Percentiles rank a stretch among this genome's conserved stretches.
Evolutionary conservation across 2,329 filamentous ascomycete genomes (phyloP).

Genomic region (Talaromyces sp.): DNA sequence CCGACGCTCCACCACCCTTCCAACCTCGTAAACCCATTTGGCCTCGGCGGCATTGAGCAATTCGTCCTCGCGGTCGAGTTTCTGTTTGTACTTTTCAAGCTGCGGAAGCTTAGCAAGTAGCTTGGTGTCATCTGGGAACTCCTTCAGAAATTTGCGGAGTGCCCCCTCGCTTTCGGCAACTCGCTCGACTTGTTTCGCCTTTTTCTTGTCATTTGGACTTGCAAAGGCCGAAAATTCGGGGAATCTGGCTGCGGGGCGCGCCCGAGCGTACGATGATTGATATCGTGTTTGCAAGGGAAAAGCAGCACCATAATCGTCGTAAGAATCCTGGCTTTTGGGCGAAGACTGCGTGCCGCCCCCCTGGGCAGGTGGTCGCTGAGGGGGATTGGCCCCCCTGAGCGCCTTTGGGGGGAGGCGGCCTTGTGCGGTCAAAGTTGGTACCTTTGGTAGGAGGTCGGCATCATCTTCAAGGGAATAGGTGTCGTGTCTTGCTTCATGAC

Average conservation of each 20-base stretch:
- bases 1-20: background rate
- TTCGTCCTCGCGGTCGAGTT: background rate
- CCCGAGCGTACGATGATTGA: background rate
- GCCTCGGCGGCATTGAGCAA: background rate
- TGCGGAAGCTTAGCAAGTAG: background rate
- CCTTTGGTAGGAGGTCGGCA: background rate
- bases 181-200: background rate
- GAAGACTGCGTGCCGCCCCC: background rate
- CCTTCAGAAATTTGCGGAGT: background rate
- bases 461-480: background rate
- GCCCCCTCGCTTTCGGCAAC: background rate
- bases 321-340: background rate
- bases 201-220: conserved; percentile 1
- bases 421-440: background rate
- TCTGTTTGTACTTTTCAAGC: background rate
- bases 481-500: background rate
- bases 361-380: background rate
- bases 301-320: background rate
- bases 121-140: background rate
- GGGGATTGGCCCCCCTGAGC: background rate
- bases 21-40: background rate
- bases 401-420: background rate
- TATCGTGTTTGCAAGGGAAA: background rate
- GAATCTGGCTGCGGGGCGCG: background rate
- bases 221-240: background rate